Evolutionary conservation across 176 grass and related monocot genomes (phyloP), one percentile per base, ranked within the genome.

Genomic region (Eleusine coracana): DNA sequence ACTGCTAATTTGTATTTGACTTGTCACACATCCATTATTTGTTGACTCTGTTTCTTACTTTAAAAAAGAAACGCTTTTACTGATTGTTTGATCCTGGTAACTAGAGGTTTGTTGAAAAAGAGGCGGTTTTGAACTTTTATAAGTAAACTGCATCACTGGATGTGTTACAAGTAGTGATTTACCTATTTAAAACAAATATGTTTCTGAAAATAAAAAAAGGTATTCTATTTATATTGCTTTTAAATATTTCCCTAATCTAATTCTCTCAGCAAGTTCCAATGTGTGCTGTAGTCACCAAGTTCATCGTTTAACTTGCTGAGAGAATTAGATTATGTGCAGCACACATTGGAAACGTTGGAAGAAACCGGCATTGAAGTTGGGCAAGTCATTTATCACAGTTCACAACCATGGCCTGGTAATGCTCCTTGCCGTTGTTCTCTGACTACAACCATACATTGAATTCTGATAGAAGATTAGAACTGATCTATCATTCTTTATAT

Each of bases 371-470:
- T 98, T 69, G 87, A 98, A 90, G 90, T 98, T 69, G 96, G 89
- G n/a, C 79, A 98, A 78, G 91, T 95, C 75, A 80, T 93, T 77
- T 98, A 98, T 76, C 91, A 95, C 81, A 98, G 91, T 84, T 98
- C 92, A 65, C 96, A 95, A 80, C 96, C 96, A 50, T 98, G 96
- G 96, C 96, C 96, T 81, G 96, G 96, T 95, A 98, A 76, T 25
- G 17, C 11, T 89, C 48, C n/a, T 86, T 68, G 45, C 63, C 16
- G 66, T 27, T 63, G 58, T 74, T 29, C 73, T 86, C 20, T 20
- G 68, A 36, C 59, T 20, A 52, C 46, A 89, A 42, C 1, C 29
- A 31, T 10, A 17, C 7, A 13, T 7, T 5, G 14, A 36, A 84
- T 84, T 28, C 10, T 66, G 29, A 9, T 61, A 1, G 5, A 39